Evolutionary conservation across 1,284 basidiomycete genomes (phyloP), one percentile per base, ranked within the genome.

Genomic region (Trametes hirsuta): DNA sequence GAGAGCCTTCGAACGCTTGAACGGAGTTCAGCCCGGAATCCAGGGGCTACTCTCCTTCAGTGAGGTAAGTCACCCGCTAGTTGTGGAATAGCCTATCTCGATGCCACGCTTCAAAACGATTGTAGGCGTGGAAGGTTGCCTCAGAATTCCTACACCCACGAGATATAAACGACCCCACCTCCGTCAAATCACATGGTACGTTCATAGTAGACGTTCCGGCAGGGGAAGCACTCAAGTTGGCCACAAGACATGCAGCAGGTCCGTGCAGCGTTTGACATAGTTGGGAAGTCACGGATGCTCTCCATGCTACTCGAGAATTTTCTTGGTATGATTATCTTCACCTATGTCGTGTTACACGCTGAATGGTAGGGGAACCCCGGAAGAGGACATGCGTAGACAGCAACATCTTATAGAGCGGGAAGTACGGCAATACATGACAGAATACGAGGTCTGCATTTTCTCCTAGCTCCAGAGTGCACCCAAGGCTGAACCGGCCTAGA

Each of bases 291-390:
- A 49, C 80, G 83, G 65, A 80, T 83, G 72, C 71, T 90, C 22
- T 82, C 87, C 9, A 79, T 82, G 48, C 74, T 90, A 55, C 73
- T 91, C 30, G 89, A 91, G 68, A 81, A 80, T 10, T 90, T 88
- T 69, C 77, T 88, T 39, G 85, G 88, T 88, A 52, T 57, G 84
- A 68, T 51, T 14, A 18, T 25, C 50, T 35, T n/a, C 39, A n/a
- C 12, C 1, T 11, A n/a, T 6, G 11, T 54, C 18, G 14, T 44
- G 30, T 24, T 8, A 15, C 12, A 21, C 25, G 22, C 47, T 68
- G 42, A 59, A 49, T 4, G 4, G 24, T 25, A 8, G 14, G 4
- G 25, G 6, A 36, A 30, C 21, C 58, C 12, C 9, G 10, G 6
- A 8, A 91, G 90, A 91, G 69, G 81, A 87, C 63, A 75, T 93